Evolutionary conservation across 495 filamentous ascomycete species (phyloP), one percentile per base, ranked within the genome.

Genomic region (Amorphotheca resinae): DNA sequence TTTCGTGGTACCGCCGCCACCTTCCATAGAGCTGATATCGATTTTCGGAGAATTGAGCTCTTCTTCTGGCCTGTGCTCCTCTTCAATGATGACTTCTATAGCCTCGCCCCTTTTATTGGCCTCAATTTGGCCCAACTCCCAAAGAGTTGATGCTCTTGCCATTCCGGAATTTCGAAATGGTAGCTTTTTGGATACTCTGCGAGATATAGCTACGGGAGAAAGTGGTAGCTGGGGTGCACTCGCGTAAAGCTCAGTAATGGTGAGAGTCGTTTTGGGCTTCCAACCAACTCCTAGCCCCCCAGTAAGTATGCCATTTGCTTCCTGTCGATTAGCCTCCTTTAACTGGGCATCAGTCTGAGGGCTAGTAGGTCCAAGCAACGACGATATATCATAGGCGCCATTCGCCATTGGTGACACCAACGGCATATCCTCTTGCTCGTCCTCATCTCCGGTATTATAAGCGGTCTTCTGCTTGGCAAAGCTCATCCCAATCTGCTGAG

Each of bases 51-150:
- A n/a, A n/a, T n/a, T n/a, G n/a, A n/a, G 47, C 8, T 56, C 45
- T 2, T 55, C 52, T 11, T 22, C 31, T 3, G 46, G 39, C 8
- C 12, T 21, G 17, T 4, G 35, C 17, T 38, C 35, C 5, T 66
- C 61, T 7, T 72, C 68, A 33, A 68, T 53, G 16, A 73, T 59
- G 1, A 75, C 62, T 50, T 72, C 64, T 38, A 73, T 65, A 2
- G 70, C 62, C 45, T 70, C 59, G 6, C 68, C 67, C 9, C 66
- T 53, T 39, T 64, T 69, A 51, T 72, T 71, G 0, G 71, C 70
- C 44, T 72, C 68, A 2, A 50, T 58, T 50, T 73, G 70, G 1
- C 61, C 69, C 5, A 71, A 50, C 25, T 64, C 58, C 34, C 57
- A 61, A 22, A 70, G 38, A 8, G 66, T 62, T 26, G 55, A 52